Evolutionary conservation across 2,329 filamentous ascomycete species (phyloP).

Genomic region (Stromatinia cepivora): DNA sequence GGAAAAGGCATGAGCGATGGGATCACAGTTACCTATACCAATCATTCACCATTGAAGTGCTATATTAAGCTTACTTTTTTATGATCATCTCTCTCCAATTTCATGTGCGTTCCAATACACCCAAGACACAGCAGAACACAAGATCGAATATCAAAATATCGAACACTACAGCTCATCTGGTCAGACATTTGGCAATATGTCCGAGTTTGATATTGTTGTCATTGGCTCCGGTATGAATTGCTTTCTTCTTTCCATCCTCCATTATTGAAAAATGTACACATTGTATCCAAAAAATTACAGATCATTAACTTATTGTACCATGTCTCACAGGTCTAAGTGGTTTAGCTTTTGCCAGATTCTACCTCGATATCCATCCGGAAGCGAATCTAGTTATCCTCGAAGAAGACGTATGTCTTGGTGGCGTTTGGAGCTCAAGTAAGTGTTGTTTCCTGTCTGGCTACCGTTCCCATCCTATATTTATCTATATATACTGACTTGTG

Average conservation of each 20-base stretch:
- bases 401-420: slow-evolving; percentile 24
- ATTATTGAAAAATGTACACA: not conserved
- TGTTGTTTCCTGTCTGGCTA: not conserved
- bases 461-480: not conserved
- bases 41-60: not conserved
- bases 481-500: not conserved
- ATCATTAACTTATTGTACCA: not conserved
- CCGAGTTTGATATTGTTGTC: not conserved
- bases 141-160: not conserved
- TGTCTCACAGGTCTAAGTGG: slow-evolving; percentile 14
- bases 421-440: slow-evolving; percentile 14
- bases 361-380: slow-evolving; percentile 28
- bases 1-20: not conserved
- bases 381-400: slow-evolving; percentile 27
- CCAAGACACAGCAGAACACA: not conserved
- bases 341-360: slow-evolving; percentile 27
- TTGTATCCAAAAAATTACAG: not conserved
- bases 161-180: not conserved
- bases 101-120: not conserved
- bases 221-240: slow-evolving; percentile 7
- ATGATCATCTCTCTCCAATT: not conserved
- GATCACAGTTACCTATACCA: not conserved
- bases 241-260: not conserved
- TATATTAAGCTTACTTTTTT: not conserved
- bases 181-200: not conserved